Conservation (phyloP, 2,329 filamentous ascomycete species). For the Cephalotrichum gorgonifer region DNA sequence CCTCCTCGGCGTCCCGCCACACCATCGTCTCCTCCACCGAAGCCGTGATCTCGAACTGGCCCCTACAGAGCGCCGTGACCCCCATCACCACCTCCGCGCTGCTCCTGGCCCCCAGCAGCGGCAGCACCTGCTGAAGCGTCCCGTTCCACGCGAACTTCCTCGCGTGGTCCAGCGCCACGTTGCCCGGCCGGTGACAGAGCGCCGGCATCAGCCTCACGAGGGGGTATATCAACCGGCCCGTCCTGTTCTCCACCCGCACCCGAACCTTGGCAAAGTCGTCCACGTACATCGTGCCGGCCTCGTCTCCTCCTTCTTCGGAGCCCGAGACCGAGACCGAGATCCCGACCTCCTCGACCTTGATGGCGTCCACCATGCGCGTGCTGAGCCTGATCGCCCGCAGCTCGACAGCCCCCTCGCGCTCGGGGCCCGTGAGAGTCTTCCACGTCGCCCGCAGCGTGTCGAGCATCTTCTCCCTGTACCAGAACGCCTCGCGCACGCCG, state of each 20-base stretch:
- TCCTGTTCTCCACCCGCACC: slow-evolving; percentile 68
- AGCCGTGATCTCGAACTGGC: slow-evolving; percentile 73
- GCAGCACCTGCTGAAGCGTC: slow-evolving; percentile 64
- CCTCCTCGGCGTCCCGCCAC: slow-evolving; percentile 23
- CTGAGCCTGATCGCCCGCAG: slow-evolving; percentile 65
- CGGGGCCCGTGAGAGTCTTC: slow-evolving; percentile 43
- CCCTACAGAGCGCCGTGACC: slow-evolving; percentile 65
- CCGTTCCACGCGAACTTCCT: slow-evolving; percentile 81
- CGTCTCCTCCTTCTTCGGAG: slow-evolving; percentile 11
- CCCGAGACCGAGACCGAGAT: slow-evolving; percentile 50
- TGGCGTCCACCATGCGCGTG: slow-evolving; percentile 69
- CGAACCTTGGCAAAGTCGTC: slow-evolving; percentile 56
- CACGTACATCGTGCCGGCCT: slow-evolving; percentile 19
- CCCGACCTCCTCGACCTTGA: slow-evolving; percentile 70
- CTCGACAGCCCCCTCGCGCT: slow-evolving; percentile 59
- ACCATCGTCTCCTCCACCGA: slow-evolving; percentile 70
- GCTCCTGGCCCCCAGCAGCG: slow-evolving; percentile 47
- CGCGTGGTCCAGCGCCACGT: slow-evolving; percentile 68
- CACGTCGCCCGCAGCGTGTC: slow-evolving; percentile 62
- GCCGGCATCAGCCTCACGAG: slow-evolving; percentile 69
- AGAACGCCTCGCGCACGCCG: slow-evolving; percentile 72
- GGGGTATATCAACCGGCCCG: slow-evolving; percentile 53
- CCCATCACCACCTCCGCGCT: slow-evolving; percentile 55
- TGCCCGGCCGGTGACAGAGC: slow-evolving; percentile 61
- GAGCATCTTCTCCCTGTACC: slow-evolving; percentile 78